Conservation (phyloP, 2,329 filamentous ascomycete genomes). For the Sarocladium kiliense region DNA sequence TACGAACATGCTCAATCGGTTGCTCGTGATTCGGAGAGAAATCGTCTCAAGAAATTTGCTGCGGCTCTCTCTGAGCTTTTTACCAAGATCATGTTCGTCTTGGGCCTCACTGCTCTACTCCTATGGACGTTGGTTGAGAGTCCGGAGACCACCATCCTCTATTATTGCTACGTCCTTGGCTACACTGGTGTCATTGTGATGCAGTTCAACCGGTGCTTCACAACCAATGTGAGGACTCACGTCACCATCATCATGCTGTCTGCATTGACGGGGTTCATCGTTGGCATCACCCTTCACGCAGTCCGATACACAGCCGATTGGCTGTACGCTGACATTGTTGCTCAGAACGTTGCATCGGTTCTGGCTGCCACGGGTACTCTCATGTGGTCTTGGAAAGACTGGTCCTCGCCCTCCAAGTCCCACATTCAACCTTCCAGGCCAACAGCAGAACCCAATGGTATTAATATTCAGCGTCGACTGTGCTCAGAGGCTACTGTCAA, state of each 20-base stretch:
- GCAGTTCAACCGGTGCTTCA: conserved; percentile 36
- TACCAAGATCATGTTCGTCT: conserved; percentile 23
- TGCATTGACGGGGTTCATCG: conserved; percentile 24
- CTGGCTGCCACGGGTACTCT: conserved; percentile 25
- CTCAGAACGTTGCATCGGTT: conserved; percentile 25
- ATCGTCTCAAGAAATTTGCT: conserved; percentile 11
- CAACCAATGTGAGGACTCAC: conserved; percentile 27
- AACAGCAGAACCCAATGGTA: not conserved
- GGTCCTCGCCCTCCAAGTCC: conserved; percentile 8
- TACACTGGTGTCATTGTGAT: conserved; percentile 32
- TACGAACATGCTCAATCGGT: conserved; percentile 20
- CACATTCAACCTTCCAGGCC: not conserved
- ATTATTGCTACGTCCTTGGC: conserved; percentile 28
- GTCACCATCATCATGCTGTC: conserved; percentile 27
- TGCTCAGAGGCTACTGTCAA: not conserved
- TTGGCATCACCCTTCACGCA: conserved; percentile 25
- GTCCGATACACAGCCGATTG: conserved; percentile 20
- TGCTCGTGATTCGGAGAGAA: conserved; percentile 14
- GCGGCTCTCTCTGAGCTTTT: conserved; percentile 24
- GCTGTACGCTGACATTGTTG: conserved; percentile 26
- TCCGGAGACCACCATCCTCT: conserved; percentile 24
- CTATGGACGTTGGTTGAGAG: conserved; percentile 30
- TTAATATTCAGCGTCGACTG: not conserved
- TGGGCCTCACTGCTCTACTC: conserved; percentile 25
- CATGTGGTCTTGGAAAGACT: conserved; percentile 24